A percentile compares a stretch with the other conserved stretches of the same genome.
phyloP scores from a whole-genome alignment of 177 flowering plant species.

The Vitis hybrid region DNA sequence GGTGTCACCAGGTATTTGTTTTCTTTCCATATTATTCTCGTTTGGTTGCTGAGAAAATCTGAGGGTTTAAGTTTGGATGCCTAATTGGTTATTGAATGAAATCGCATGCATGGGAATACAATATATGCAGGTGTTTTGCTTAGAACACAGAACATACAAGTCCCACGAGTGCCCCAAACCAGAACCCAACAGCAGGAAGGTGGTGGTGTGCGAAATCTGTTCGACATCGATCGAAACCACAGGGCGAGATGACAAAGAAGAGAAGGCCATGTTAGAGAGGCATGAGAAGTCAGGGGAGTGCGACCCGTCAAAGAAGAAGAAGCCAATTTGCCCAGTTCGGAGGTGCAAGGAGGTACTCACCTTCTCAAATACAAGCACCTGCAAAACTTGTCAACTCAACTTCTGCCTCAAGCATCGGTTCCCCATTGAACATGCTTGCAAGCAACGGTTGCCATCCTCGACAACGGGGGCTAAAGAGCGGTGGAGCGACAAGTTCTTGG shows the following conservation, averaged over 20 bases:
- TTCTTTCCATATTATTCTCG: neutral
- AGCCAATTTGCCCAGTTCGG: slow-evolving; percentile 63
- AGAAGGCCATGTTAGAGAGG: slow-evolving; percentile 36
- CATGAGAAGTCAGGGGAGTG: slow-evolving; percentile 69
- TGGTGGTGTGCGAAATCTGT: slow-evolving; percentile 69
- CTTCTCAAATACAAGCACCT: slow-evolving; percentile 62
- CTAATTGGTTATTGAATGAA: too few relatives aligned
- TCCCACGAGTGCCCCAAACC: slow-evolving; percentile 75
- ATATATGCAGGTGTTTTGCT: slow-evolving; percentile 59
- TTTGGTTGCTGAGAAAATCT: neutral
- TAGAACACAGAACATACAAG: slow-evolving; percentile 71
- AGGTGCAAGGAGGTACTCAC: slow-evolving; percentile 73
- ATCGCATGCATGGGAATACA: too few relatives aligned
- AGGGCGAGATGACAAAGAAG: slow-evolving; percentile 39
- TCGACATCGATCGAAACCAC: slow-evolving; percentile 74
- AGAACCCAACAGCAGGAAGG: slow-evolving; percentile 61
- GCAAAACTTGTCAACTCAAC: slow-evolving; percentile 62
- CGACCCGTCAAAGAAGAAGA: slow-evolving; percentile 78
- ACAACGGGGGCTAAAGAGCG: slow-evolving; percentile 5
- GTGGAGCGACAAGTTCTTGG: slow-evolving; percentile 45
- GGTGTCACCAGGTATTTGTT: slow-evolving; percentile 53
- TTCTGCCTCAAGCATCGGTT: slow-evolving; percentile 82
- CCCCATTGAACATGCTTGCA: slow-evolving; percentile 74
- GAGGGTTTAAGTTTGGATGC: neutral
- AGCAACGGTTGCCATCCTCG: neutral